Evolutionary conservation across 2,329 filamentous ascomycete genomes (phyloP).

Genomic region (Trichoderma pleuroti): DNA sequence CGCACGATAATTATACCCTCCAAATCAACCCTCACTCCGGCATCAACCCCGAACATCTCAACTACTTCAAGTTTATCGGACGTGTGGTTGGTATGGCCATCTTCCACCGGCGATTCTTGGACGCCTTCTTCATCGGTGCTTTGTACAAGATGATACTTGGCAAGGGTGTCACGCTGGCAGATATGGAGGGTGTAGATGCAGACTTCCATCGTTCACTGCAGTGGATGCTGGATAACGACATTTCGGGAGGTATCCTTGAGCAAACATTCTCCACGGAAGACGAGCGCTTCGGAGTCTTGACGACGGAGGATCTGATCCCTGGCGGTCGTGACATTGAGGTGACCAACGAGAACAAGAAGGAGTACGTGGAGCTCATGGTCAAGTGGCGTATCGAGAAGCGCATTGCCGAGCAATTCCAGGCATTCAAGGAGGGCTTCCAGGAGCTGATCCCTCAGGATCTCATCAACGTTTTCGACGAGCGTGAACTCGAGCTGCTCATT

Average conservation of each 20-base stretch:
- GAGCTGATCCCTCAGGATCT: conserved; percentile 95
- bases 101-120: conserved; percentile 95
- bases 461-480: conserved; percentile 97
- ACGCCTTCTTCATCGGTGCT: conserved; percentile 98
- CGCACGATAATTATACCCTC: conserved; percentile 99
- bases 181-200: conserved; percentile 99
- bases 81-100: conserved; percentile 95
- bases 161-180: conserved; percentile 85
- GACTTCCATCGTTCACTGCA: conserved; percentile 95
- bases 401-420: conserved; percentile 96
- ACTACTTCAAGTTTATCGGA: conserved; percentile 99
- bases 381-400: conserved; percentile 99
- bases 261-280: conserved; percentile 97
- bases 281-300: conserved; percentile 91
- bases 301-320: conserved; percentile 90
- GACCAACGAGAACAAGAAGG: conserved; percentile 97
- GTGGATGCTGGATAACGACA: conserved; percentile 98
- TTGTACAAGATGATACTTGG: conserved; percentile 99
- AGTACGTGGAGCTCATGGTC: conserved; percentile 97
- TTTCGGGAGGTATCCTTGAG: conserved; percentile 85
- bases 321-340: conserved; percentile 89
- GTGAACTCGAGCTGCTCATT: conserved; percentile 92
- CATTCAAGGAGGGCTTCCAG: conserved; percentile 95
- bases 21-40: conserved; percentile 99
- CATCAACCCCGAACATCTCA: conserved; percentile 98